These are phyloP conservation scores for Scheffersomyces illinoinensis DNA, from an alignment of 1,139 yeast genomes.

Conservation along the genomic window DNA sequence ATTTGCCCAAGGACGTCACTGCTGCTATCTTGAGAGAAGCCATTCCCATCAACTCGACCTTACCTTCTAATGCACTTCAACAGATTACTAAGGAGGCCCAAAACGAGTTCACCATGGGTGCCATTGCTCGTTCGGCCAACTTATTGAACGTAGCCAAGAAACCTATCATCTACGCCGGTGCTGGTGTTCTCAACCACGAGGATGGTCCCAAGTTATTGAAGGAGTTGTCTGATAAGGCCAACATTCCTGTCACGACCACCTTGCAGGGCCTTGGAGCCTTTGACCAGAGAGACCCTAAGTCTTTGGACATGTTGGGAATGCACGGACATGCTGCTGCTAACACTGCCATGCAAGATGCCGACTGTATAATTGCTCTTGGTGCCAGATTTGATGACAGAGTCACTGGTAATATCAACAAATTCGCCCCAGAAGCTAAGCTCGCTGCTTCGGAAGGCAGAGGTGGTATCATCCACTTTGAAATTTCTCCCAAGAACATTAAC, in stretches of 20 bases:
- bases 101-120: conserved; percentile 73
- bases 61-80: conserved; percentile 78
- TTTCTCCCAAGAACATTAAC: conserved; percentile 93
- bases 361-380: conserved; percentile 89
- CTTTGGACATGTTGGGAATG: conserved; percentile 97
- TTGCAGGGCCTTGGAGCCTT: conserved; percentile 92
- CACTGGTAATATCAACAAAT: conserved; percentile 79
- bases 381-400: conserved; percentile 99
- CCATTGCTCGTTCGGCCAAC: conserved; percentile 74
- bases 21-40: conserved; percentile 85
- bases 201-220: conserved; percentile 80
- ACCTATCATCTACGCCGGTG: conserved; percentile 91
- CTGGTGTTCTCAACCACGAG: conserved; percentile 77
- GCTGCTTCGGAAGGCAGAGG: conserved; percentile 91
- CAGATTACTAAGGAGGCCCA: conserved; percentile 72
- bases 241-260: conserved; percentile 94
- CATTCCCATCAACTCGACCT: conserved; percentile 80
- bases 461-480: conserved; percentile 95
- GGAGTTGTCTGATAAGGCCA: conserved; percentile 86
- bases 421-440: conserved; percentile 89
- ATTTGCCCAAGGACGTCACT: conserved; percentile 96
- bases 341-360: conserved; percentile 90
- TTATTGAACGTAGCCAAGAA: conserved; percentile 80
- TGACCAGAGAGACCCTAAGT: conserved; percentile 88
- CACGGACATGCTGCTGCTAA: conserved; percentile 97